These are phyloP conservation scores for Picea abies DNA, from an alignment of 83 land plant species.

Conservation along the genomic window DNA sequence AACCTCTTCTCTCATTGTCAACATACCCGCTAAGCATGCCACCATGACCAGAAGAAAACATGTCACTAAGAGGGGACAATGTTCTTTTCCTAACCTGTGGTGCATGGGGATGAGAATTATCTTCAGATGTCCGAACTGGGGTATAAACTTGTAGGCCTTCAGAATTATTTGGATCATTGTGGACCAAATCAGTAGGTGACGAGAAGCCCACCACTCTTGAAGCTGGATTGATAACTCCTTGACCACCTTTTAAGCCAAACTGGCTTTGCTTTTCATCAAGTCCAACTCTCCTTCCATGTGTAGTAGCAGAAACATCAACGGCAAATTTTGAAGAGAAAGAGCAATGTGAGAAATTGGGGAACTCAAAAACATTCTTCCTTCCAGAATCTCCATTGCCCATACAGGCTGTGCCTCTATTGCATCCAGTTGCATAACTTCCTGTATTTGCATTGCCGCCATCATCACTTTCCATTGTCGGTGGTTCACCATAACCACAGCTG, in stretches of 20 bases:
- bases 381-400: constrained; percentile 1
- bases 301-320: background rate
- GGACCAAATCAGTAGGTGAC: constrained; percentile 12
- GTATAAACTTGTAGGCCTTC: constrained; percentile 23
- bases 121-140: constrained; percentile 11
- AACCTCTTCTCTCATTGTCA: constrained; percentile 7
- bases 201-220: constrained; percentile 68
- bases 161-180: constrained; percentile 16
- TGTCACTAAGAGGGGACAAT: constrained; percentile 35
- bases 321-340: background rate
- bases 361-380: constrained; percentile 10
- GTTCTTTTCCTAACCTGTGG: constrained; percentile 19
- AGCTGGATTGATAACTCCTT: constrained; percentile 33
- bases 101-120: constrained; percentile 6
- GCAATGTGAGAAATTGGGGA: background rate
- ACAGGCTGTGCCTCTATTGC: background rate
- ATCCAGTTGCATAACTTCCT: background rate
- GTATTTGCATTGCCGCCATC: background rate
- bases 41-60: constrained; percentile 17
- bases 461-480: background rate
- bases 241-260: background rate
- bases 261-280: constrained; percentile 9
- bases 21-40: constrained; percentile 6
- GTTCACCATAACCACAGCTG: background rate
- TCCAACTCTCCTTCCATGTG: constrained; percentile 5